Evolutionary conservation across 202 grass and related monocot species (phyloP).

Genomic region (Zizania palustris): DNA sequence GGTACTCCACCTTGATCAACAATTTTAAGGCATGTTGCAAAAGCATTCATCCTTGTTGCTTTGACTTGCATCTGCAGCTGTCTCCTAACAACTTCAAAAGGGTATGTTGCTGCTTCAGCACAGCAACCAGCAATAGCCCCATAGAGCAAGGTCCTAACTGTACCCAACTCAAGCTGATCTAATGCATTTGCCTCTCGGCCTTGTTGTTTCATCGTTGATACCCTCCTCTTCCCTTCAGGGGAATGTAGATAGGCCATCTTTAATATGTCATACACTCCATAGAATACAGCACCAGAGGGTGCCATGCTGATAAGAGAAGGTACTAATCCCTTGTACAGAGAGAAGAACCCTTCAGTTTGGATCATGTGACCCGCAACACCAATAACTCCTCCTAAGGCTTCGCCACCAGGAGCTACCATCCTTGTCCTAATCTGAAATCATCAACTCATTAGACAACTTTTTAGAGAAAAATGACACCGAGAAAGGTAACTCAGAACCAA

Average conservation of each 20-base stretch:
- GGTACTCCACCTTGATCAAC: slow-evolving; percentile 94
- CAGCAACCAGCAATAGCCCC: slow-evolving; percentile 91
- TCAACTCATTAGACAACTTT: slow-evolving; percentile 24
- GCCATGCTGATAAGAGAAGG: slow-evolving; percentile 99
- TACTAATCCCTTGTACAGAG: slow-evolving; percentile 88
- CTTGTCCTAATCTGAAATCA: slow-evolving; percentile 88
- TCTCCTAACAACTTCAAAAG: slow-evolving; percentile 92
- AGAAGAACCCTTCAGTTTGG: slow-evolving; percentile 90
- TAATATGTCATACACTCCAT: slow-evolving; percentile 97
- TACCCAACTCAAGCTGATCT: slow-evolving; percentile 86
- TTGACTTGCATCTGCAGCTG: slow-evolving; percentile 93
- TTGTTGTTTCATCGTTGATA: slow-evolving; percentile 67
- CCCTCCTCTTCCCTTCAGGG: slow-evolving; percentile 67
- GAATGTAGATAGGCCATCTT: slow-evolving; percentile 86
- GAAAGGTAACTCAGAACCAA: neutral
- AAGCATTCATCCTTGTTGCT: slow-evolving; percentile 82
- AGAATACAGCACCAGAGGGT: slow-evolving; percentile 96
- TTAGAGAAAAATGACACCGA: slow-evolving; percentile 23
- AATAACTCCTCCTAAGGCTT: slow-evolving; percentile 86
- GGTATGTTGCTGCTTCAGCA: slow-evolving; percentile 88
- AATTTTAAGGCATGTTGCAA: slow-evolving; percentile 84
- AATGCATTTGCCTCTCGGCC: slow-evolving; percentile 73
- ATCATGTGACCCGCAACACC: slow-evolving; percentile 89
- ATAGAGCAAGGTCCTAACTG: slow-evolving; percentile 83
- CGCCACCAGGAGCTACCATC: slow-evolving; percentile 96